These are phyloP conservation scores for Hemileia vastatrix DNA, from an alignment of 1,284 basidiomycete species.

Conservation along the genomic window DNA sequence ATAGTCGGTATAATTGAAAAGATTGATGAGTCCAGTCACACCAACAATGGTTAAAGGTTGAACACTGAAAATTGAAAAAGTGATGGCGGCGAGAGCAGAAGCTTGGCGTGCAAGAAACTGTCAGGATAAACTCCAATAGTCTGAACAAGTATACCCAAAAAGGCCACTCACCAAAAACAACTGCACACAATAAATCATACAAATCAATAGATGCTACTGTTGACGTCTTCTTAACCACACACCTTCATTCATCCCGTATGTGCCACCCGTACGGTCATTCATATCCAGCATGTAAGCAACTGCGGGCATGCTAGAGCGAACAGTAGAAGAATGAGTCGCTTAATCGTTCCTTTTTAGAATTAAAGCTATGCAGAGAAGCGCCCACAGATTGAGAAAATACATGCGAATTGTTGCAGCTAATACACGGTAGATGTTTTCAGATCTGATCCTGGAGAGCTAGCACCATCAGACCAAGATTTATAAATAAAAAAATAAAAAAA, in stretches of 20 bases:
- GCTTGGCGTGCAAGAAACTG: slow-evolving; percentile 39
- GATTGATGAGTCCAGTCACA: slow-evolving; percentile 62
- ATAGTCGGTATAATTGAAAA: slow-evolving; percentile 27
- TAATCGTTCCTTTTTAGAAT: slow-evolving; percentile 6
- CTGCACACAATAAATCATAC: neutral
- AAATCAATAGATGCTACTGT: neutral
- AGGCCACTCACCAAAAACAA: neutral
- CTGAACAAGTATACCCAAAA: slow-evolving; percentile 26
- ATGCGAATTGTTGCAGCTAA: slow-evolving; percentile 63
- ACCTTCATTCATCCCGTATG: slow-evolving; percentile 85
- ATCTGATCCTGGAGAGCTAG: slow-evolving; percentile 24
- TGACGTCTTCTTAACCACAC: slow-evolving; percentile 28
- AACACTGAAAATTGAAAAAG: slow-evolving; percentile 80
- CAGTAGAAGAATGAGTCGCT: slow-evolving; percentile 43
- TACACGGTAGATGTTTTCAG: slow-evolving; percentile 49
- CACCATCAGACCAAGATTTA: neutral
- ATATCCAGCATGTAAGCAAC: slow-evolving; percentile 88
- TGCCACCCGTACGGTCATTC: slow-evolving; percentile 71
- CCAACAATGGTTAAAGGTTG: slow-evolving; percentile 90
- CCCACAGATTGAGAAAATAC: slow-evolving; percentile 64
- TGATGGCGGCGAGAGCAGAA: slow-evolving; percentile 64
- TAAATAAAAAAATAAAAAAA: neutral
- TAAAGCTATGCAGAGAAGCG: slow-evolving; percentile 34
- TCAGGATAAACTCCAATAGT: neutral
- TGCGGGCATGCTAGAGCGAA: slow-evolving; percentile 60